These are phyloP conservation scores for Bjerkandera adusta DNA, from an alignment of 1,284 basidiomycete species.

Conservation along the genomic window DNA sequence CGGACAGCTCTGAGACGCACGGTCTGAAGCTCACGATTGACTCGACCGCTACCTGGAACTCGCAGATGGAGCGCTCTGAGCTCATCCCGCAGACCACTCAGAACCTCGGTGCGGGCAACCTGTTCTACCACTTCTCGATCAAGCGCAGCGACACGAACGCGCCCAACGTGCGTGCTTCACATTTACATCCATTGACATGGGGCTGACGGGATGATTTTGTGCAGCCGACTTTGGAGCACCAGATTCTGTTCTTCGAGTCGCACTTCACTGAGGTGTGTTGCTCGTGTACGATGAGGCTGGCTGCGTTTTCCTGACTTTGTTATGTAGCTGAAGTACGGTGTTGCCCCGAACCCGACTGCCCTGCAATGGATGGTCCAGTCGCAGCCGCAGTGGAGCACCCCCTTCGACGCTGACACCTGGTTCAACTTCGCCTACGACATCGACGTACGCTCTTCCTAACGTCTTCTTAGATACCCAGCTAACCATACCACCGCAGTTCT, in stretches of 20 bases:
- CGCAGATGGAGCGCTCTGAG: slow-evolving; percentile 42
- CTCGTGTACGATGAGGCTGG: neutral
- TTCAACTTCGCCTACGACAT: slow-evolving; percentile 67
- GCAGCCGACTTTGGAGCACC: slow-evolving; percentile 53
- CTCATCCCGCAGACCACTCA: slow-evolving; percentile 58
- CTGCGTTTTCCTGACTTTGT: neutral
- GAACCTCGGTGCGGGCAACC: slow-evolving; percentile 57
- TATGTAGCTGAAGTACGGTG: slow-evolving; percentile 53
- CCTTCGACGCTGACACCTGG: slow-evolving; percentile 54
- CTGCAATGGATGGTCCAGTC: slow-evolving; percentile 52
- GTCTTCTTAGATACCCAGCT: slow-evolving; percentile 2
- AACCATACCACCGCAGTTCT: slow-evolving; percentile 39
- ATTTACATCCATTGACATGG: neutral
- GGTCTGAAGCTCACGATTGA: slow-evolving; percentile 60
- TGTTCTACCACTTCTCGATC: slow-evolving; percentile 67
- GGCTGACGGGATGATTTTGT: neutral
- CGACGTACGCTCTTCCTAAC: slow-evolving; percentile 35
- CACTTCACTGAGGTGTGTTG: slow-evolving; percentile 56
- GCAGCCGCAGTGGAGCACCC: slow-evolving; percentile 48
- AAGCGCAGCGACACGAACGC: slow-evolving; percentile 46
- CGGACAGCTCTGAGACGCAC: slow-evolving; percentile 47
- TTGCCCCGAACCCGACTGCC: slow-evolving; percentile 46
- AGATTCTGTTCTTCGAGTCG: slow-evolving; percentile 61
- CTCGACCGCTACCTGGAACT: slow-evolving; percentile 51
- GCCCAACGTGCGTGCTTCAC: slow-evolving; percentile 44